A percentile compares a stretch with the other conserved stretches of the same genome.
Evolutionary conservation across 129 eudicot species (phyloP).

Genomic region (Tanacetum coccineum): DNA sequence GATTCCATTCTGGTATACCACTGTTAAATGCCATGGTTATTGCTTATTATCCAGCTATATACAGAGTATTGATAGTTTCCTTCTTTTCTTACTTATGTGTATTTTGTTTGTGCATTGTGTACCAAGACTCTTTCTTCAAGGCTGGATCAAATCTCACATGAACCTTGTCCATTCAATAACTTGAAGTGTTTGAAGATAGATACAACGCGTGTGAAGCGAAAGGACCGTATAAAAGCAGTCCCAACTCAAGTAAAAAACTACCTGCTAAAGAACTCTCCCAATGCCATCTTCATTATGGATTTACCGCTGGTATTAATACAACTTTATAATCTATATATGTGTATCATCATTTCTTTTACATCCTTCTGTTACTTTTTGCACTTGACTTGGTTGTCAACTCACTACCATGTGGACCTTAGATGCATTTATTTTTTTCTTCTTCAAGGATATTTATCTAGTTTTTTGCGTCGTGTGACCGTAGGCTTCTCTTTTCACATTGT

Average conservation of each 20-base stretch:
- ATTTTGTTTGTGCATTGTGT: not conserved
- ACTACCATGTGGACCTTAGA: no score
- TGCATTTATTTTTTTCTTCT: no score
- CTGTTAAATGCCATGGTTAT: not conserved
- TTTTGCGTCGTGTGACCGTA: no score
- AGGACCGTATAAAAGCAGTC: not conserved
- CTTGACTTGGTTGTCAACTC: no score
- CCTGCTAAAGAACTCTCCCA: slow-evolving; percentile 22
- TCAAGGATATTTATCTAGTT: no score
- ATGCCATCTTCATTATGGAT: not conserved
- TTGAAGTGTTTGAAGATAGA: slow-evolving; percentile 15
- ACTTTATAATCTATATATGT: no score
- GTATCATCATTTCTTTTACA: no score
- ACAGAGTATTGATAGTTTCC: no score
- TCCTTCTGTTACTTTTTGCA: no score
- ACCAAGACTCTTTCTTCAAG: slow-evolving; percentile 2
- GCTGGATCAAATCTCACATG: not conserved
- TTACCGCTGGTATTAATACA: not conserved
- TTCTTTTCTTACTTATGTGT: not conserved
- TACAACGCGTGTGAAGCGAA: not conserved
- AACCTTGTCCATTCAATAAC: slow-evolving; percentile 6
- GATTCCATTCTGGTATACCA: slow-evolving; percentile 15
- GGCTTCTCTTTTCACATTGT: no score
- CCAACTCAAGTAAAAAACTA: slow-evolving; percentile 9
- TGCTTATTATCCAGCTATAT: not conserved